A percentile compares a stretch with the other conserved stretches of the same genome.
phyloP scores from a whole-genome alignment of 345 rosid genomes.

The Pugionium cornutum region DNA sequence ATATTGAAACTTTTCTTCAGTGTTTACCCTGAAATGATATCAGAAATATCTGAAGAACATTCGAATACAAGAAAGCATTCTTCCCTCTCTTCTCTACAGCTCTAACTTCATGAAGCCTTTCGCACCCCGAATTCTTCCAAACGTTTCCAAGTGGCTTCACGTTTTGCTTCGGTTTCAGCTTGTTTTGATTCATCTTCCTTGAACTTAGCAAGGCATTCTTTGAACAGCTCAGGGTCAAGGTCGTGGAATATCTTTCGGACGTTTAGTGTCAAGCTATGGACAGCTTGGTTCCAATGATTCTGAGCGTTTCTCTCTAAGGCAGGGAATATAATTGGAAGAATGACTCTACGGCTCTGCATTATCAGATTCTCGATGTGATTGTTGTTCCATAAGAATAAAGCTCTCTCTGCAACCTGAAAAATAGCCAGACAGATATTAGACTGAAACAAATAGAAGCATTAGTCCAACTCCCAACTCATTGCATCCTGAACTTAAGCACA shows the following conservation, averaged over 20 bases:
- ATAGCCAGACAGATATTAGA: conserved; percentile 14
- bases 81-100: conserved; percentile 15
- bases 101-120: conserved; percentile 35
- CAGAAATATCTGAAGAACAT: conserved; percentile 28
- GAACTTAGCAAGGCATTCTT: conserved; percentile 57
- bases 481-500: conserved; percentile 6
- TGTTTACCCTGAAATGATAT: conserved; percentile 24
- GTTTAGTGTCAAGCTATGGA: conserved; percentile 66
- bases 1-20: conserved; percentile 26
- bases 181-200: conserved; percentile 57
- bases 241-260: conserved; percentile 65
- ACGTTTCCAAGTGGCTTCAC: conserved; percentile 64
- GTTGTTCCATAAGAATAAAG: conserved; percentile 73
- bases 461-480: conserved; percentile 11
- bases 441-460: conserved; percentile 21
- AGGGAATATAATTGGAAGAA: conserved; percentile 67
- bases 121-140: conserved; percentile 59
- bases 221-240: conserved; percentile 63
- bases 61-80: not conserved
- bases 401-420: conserved; percentile 72
- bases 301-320: conserved; percentile 62
- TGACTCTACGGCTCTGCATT: conserved; percentile 58
- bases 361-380: conserved; percentile 71
- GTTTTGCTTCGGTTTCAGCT: conserved; percentile 49
- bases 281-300: conserved; percentile 74